Conservation (phyloP, 495 filamentous ascomycete species). For the Aspergillus steynii region DNA sequence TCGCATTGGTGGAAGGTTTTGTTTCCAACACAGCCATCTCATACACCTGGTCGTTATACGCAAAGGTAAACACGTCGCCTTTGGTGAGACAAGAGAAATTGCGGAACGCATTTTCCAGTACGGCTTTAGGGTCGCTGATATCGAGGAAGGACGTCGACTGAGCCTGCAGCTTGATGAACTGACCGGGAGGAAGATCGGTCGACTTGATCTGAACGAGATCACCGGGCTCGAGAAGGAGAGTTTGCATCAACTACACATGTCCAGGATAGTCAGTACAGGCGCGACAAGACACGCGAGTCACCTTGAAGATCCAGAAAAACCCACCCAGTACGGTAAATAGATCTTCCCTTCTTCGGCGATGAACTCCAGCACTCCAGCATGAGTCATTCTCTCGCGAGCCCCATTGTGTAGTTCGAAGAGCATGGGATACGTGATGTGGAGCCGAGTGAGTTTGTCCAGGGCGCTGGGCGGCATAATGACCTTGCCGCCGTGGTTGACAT, state of each 20-base stretch:
- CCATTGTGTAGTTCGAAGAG: conserved; percentile 94
- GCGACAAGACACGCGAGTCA: background rate
- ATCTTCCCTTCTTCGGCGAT: conserved; percentile 96
- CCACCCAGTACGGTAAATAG: conserved; percentile 93
- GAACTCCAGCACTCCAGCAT: conserved; percentile 95
- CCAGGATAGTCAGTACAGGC: conserved; percentile 4
- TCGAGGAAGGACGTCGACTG: conserved; percentile 91
- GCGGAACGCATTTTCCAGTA: conserved; percentile 91
- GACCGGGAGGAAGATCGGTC: conserved; percentile 83
- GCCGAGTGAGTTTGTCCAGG: conserved; percentile 87
- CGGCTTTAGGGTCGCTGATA: conserved; percentile 96
- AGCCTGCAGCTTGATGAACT: conserved; percentile 92
- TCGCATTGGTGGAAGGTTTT: conserved; percentile 75
- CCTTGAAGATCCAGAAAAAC: conserved; percentile 17
- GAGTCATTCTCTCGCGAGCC: conserved; percentile 71
- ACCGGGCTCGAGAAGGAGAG: conserved; percentile 80
- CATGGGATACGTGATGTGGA: conserved; percentile 99
- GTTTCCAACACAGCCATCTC: conserved; percentile 91
- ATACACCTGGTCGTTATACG: conserved; percentile 91
- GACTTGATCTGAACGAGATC: conserved; percentile 94
- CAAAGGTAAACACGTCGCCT: conserved; percentile 90
- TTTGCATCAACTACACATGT: conserved; percentile 80
- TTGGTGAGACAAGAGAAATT: conserved; percentile 92
- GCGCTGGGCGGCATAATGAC: conserved; percentile 94
- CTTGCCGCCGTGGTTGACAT: conserved; percentile 95